A percentile compares a stretch with the other conserved stretches of the same genome.
Conservation (phyloP, 2,329 filamentous ascomycete species). For the Mycosphaerella arachidis region DNA sequence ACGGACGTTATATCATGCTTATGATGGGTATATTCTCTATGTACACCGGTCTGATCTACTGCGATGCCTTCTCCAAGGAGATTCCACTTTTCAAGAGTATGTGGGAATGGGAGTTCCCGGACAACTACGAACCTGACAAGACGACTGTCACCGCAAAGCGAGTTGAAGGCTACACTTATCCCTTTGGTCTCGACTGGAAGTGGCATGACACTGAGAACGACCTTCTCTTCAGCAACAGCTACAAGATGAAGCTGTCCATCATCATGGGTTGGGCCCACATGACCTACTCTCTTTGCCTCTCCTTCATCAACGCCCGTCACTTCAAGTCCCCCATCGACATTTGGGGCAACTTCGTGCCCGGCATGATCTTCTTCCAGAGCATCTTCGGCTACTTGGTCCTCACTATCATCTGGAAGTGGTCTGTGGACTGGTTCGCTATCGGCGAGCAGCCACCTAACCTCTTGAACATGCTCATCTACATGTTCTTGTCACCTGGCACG, state of each 20-base stretch:
- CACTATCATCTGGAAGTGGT: slow-evolving; percentile 97
- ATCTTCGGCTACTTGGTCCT: slow-evolving; percentile 96
- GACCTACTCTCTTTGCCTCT: slow-evolving; percentile 94
- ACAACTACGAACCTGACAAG: slow-evolving; percentile 42
- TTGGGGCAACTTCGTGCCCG: slow-evolving; percentile 94
- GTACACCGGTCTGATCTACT: slow-evolving; percentile 96
- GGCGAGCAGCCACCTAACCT: slow-evolving; percentile 73
- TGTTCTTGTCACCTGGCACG: slow-evolving; percentile 87
- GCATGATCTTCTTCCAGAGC: slow-evolving; percentile 99
- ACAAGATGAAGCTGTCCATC: slow-evolving; percentile 99
- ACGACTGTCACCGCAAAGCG: slow-evolving; percentile 60
- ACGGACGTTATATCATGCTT: slow-evolving; percentile 95
- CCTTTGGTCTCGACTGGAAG: slow-evolving; percentile 90
- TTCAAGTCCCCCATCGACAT: slow-evolving; percentile 95
- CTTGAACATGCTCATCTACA: slow-evolving; percentile 99
- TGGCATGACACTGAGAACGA: slow-evolving; percentile 97
- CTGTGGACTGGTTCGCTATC: slow-evolving; percentile 72
- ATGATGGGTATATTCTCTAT: slow-evolving; percentile 98
- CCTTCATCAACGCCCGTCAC: slow-evolving; percentile 87
- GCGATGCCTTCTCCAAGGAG: slow-evolving; percentile 92
- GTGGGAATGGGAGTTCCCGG: slow-evolving; percentile 76
- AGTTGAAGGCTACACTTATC: slow-evolving; percentile 76
- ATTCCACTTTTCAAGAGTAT: slow-evolving; percentile 84
- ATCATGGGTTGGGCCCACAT: slow-evolving; percentile 96
- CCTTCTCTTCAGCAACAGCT: slow-evolving; percentile 92